Evolutionary conservation across 2,329 filamentous ascomycete species (phyloP).

Genomic region (Ceratocystis destructans): DNA sequence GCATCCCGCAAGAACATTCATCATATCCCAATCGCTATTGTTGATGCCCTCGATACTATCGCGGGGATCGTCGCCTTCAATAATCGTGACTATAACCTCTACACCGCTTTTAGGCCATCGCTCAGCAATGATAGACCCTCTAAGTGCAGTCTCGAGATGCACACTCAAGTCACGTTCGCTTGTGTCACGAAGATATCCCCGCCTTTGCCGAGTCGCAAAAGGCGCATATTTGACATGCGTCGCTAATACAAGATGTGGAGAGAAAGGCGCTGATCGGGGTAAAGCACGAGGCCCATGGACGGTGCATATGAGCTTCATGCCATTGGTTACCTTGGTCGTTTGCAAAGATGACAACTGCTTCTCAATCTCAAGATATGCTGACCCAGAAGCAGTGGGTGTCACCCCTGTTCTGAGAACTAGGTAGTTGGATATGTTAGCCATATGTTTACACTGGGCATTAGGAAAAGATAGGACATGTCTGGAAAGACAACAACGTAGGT

Average conservation of each 20-base stretch:
- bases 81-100: conserved; percentile 83
- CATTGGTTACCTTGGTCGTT: conserved; percentile 38
- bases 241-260: conserved; percentile 77
- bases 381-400: conserved; percentile 85
- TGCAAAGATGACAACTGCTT: conserved; percentile 27
- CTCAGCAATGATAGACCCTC: conserved; percentile 81
- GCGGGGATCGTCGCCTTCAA: conserved; percentile 81
- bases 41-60: conserved; percentile 34
- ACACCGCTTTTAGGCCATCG: conserved; percentile 97
- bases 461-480: too few species aligned
- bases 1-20: conserved; percentile 83
- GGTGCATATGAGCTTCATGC: conserved; percentile 82
- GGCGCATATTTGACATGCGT: conserved; percentile 95
- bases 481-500: background rate
- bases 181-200: conserved; percentile 74
- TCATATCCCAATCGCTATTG: conserved; percentile 66
- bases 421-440: background rate
- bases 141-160: conserved; percentile 79
- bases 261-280: conserved; percentile 79
- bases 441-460: background rate
- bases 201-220: conserved; percentile 70
- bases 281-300: conserved; percentile 88
- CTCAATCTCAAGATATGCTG: conserved; percentile 66
- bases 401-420: conserved; percentile 80
- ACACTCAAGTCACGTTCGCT: conserved; percentile 80